Evolutionary conservation across 768 basidiomycete species (phyloP), one percentile per base, ranked within the genome.

Genomic region (Boletus vermiculosoides): DNA sequence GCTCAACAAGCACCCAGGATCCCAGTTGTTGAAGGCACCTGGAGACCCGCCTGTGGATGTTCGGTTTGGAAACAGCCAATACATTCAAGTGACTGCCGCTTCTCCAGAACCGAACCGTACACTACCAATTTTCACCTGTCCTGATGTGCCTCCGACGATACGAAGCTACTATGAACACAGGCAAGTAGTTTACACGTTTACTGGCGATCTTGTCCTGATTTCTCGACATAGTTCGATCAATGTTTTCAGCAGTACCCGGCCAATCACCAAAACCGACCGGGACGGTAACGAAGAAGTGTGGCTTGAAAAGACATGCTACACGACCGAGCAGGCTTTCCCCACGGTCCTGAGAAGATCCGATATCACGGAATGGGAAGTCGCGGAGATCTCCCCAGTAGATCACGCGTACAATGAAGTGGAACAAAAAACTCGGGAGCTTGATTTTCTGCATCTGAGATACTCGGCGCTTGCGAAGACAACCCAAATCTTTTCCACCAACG

Each of bases 301-400:
- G 94, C 73, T 87, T 0, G 94, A 97, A 69, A 98, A 96, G 76
- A 92, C 90, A 0, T 86, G 83, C 64, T 88, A 84, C 67, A 90
- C 86, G 4, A 94, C 92, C 0, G 92, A 94, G 71, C 90, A 93
- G 63, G 80, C 84, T 4, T 94, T 95, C 74, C 96, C 96, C 0
- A 94, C 94, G 0, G 90, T 98, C 3, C 81, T 98, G 37, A 85
- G 90, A 33, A 84, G 96, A 23, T 94, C 92, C 1, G 94, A 97
- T 66, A 83, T 98, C 42, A 76, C 92, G 31, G 84, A 81, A 37
- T 73, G 84, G 44, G 82, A 86, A 44, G 74, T 87, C 20, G 76
- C 84, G 50, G 90, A 95, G 69, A 84, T 96, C 45, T 92, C 92
- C 2, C 94, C 96, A 0, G 75, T 97, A 20, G 87, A 93, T 63